Base-by-base conservation (phyloP, 2,329 filamentous ascomycete species). In the Ophiognomonia clavigignenti-juglandacearum region DNA sequence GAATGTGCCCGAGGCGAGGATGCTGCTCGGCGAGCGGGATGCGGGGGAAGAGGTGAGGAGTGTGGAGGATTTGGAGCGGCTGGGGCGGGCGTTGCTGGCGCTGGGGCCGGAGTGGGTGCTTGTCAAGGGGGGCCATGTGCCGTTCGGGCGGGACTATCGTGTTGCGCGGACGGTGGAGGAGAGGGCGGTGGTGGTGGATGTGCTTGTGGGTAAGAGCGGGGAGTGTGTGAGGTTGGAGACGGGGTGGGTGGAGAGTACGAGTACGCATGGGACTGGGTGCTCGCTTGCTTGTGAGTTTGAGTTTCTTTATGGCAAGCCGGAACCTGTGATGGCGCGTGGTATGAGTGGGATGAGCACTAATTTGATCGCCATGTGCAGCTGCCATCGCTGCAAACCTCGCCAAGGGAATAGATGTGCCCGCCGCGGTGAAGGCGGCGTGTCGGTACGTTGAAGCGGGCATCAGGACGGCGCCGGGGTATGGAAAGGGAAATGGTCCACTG, bases 241-340 rank as follows among this genome's bases (percentile, higher is more conserved):
- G 32, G 73, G 75, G 4, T 96, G 86, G 60, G 74, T 88, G 53
- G 67, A 74, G 9, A 89, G 85, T 8, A 84, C 74, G 50, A 92
- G 92, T 60, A 97, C 92, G 0, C 93, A 98, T 59, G 93, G 93
- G 1, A 97, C 93, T 0, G 93, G 93, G 4, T 98, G 93, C 61
- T 95, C 90, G 9, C 75, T 97, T 50, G 93, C 93, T 34, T 96
- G 84, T 87, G 65, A 70, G 82, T 72, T 24, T 23, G 1, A 14
- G 7, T 14, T 8, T 37, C 35, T 31, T 20, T 20, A 4, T 20
- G 18, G 19, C 31, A 23, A 3, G 24, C n/a, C n/a, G n/a, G n/a
- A n/a, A n/a, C n/a, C n/a, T n/a, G n/a, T n/a, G n/a, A n/a, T n/a
- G n/a, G n/a, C n/a, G n/a, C n/a, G n/a, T n/a, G n/a, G n/a, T n/a